These are phyloP conservation scores for Aristolochia californica DNA, from an alignment of 164 flowering plant genomes.

Conservation along the genomic window DNA sequence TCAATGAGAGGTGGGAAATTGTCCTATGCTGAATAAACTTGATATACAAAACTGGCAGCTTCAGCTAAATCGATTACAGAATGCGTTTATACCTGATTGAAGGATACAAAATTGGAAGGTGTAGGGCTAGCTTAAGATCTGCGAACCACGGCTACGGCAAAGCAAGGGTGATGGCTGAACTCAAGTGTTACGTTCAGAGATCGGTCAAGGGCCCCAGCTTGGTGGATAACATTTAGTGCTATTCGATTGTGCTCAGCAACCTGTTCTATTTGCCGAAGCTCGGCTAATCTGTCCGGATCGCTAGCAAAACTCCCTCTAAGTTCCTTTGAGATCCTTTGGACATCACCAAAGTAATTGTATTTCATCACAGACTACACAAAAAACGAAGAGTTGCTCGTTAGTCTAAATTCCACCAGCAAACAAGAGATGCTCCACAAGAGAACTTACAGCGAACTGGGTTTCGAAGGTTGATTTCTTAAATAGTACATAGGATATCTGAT, in stretches of 20 bases:
- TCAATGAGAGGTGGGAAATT: neutral
- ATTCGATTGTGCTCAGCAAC: constrained; percentile 84
- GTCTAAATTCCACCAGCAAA: neutral
- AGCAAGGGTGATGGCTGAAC: constrained; percentile 75
- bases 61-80: too few species aligned
- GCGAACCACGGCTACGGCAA: constrained; percentile 72
- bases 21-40: neutral
- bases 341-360: constrained; percentile 74
- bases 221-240: constrained; percentile 64
- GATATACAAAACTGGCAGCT: neutral
- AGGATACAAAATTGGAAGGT: neutral
- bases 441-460: constrained; percentile 59
- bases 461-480: constrained; percentile 51
- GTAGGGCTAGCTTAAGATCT: constrained; percentile 37
- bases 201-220: constrained; percentile 51
- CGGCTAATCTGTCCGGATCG: constrained; percentile 64
- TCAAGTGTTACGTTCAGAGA: constrained; percentile 73
- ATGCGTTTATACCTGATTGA: too few species aligned
- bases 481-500: constrained; percentile 44
- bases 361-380: constrained; percentile 40
- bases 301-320: constrained; percentile 50
- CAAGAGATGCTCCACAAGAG: neutral
- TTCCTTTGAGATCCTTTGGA: constrained; percentile 77
- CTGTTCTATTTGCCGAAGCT: constrained; percentile 69
- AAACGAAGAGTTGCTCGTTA: neutral